Conservation (phyloP, 1,284 basidiomycete species). For the Malassezia equina region DNA sequence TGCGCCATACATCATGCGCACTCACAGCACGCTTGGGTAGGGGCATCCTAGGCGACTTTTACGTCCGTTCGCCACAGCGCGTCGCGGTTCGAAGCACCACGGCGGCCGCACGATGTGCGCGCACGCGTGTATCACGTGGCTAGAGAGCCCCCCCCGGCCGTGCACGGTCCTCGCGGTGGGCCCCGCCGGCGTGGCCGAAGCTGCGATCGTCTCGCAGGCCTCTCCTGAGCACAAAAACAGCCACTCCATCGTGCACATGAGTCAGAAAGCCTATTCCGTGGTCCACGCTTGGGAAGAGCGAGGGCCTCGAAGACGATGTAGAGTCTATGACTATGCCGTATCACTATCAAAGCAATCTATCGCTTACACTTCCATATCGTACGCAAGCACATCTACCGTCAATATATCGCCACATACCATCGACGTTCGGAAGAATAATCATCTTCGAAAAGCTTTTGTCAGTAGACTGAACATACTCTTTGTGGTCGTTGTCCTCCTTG, state of each 20-base stretch:
- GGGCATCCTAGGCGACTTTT: neutral
- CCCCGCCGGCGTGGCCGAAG: no score
- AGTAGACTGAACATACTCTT: conserved; percentile 26
- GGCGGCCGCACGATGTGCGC: neutral
- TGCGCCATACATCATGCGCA: conserved; percentile 5
- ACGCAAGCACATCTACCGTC: conserved; percentile 25
- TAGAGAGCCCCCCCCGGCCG: neutral
- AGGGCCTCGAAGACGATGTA: no score
- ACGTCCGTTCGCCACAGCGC: neutral
- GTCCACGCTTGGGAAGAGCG: no score
- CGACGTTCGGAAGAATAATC: conserved; percentile 27
- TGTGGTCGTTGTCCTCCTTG: conserved; percentile 37
- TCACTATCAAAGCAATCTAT: neutral
- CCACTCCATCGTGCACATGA: no score
- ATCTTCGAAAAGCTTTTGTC: conserved; percentile 31
- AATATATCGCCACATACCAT: conserved; percentile 9
- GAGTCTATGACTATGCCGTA: neutral
- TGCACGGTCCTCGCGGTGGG: neutral
- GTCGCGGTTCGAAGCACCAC: neutral
- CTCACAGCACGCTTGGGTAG: conserved; percentile 13
- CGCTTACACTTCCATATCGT: conserved; percentile 38
- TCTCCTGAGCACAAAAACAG: no score
- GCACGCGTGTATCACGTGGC: neutral
- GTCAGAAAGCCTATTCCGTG: no score
- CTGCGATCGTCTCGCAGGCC: no score